Base-by-base conservation (phyloP, 805 yeast genomes). In the Lachancea thermotolerans region DNA sequence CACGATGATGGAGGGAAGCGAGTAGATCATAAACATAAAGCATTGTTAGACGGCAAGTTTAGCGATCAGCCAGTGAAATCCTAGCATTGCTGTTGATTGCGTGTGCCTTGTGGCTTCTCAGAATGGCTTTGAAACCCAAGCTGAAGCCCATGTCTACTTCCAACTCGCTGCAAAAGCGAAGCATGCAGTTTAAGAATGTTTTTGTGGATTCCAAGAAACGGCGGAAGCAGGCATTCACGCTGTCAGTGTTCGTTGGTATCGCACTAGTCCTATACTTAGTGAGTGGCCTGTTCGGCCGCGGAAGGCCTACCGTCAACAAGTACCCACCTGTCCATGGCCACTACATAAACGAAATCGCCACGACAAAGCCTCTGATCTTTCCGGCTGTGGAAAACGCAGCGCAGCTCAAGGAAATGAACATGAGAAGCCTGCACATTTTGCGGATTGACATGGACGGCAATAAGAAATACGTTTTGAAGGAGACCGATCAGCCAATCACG, bases 371-470 rank as follows among this genome's bases (percentile, higher is more conserved):
- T 33, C 72, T 77, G 56, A 81, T 85, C 11, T 84, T 75, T 57
- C 93, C 93, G n/a, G 75, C 79, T n/a, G 72, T 83, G 32, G 89
- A 84, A 51, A 81, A 84, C 55, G 81, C 85, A 4, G 77, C 80
- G 0, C 60, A 73, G 17, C 68, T 85, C 48, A 75, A 77, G 51
- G 81, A 80, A 47, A 57, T 84, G 41, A 75, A 79, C 1, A 61
- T 78, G 16, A 70, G 72, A 44, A 69, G 72, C 12, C 62, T 84
- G 29, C 81, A 79, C 47, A 70, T 69, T 29, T 71, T 69, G 38
- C 66, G 74, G 40, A 59, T 65, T n/a, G 76, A 74, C 36, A 56
- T 74, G 14, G 75, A 75, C 48, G 71, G 77, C 6, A 60, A 63
- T 42, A 59, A 66, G 42, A 56, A 52, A 21, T 69, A 54, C 46